Percentiles rank a stretch among this genome's conserved stretches.
Conservation (phyloP, 1,284 basidiomycete genomes). For the Sparassis latifolia region DNA sequence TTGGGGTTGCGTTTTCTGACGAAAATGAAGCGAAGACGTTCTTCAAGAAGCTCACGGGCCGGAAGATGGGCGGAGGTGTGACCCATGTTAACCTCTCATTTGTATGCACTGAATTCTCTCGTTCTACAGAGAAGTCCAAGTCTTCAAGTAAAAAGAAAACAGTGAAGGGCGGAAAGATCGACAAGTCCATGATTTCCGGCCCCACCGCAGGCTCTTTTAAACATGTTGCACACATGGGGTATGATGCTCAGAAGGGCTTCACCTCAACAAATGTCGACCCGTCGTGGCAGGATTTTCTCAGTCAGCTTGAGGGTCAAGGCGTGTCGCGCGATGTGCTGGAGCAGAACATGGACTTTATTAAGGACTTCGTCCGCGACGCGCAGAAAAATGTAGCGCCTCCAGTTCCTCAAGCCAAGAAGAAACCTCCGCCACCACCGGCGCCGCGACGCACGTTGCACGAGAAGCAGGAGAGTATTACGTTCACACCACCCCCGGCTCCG, state of each 20-base stretch:
- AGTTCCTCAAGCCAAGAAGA: conserved; percentile 37
- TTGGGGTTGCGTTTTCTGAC: conserved; percentile 88
- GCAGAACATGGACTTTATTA: conserved; percentile 87
- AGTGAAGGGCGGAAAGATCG: conserved; percentile 63
- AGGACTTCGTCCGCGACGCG: conserved; percentile 69
- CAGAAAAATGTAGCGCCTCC: conserved; percentile 25
- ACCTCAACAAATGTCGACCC: conserved; percentile 87
- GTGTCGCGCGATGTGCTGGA: conserved; percentile 57
- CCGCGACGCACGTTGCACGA: conserved; percentile 34
- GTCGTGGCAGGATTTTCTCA: conserved; percentile 81
- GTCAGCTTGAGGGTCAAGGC: conserved; percentile 66
- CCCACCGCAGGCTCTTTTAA: conserved; percentile 78
- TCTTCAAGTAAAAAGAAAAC: conserved; percentile 51
- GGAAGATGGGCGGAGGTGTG: conserved; percentile 52
- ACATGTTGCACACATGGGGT: conserved; percentile 95
- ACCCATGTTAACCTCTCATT: neutral
- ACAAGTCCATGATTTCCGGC: conserved; percentile 88
- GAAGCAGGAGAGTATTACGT: conserved; percentile 25
- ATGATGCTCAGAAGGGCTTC: conserved; percentile 82
- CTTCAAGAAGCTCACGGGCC: conserved; percentile 79
- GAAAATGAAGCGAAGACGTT: conserved; percentile 86
- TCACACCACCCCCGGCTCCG: conserved; percentile 14
- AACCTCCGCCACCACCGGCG: conserved; percentile 48
- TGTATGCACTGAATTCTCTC: conserved; percentile 10
- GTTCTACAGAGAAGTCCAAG: conserved; percentile 24